These are phyloP conservation scores for Zymoseptoria passerinii DNA, from an alignment of 2,329 filamentous ascomycete species.

Conservation along the genomic window DNA sequence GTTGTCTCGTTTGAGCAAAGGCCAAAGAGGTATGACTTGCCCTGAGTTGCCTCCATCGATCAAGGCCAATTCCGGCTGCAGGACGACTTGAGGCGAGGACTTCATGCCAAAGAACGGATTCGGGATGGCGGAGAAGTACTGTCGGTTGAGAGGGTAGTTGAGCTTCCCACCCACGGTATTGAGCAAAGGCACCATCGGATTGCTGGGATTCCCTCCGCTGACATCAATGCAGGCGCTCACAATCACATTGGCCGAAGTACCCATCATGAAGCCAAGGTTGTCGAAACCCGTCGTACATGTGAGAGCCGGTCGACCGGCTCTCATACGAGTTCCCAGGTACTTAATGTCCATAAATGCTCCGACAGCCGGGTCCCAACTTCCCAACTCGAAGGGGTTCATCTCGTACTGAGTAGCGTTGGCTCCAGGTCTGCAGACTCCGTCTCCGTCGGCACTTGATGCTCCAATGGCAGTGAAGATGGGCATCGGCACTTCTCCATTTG, in stretches of 20 bases:
- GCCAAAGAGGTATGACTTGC: not conserved
- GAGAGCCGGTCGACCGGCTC: slow-evolving; percentile 38
- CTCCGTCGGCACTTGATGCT: slow-evolving; percentile 25
- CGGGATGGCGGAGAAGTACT: not conserved
- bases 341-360: slow-evolving; percentile 50
- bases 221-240: slow-evolving; percentile 18
- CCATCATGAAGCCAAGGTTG: slow-evolving; percentile 38
- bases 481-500: slow-evolving; percentile 29
- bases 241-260: slow-evolving; percentile 37
- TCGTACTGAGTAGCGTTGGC: slow-evolving; percentile 55
- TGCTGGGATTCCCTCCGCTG: not conserved
- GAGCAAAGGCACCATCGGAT: not conserved
- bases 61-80: not conserved
- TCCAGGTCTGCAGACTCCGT: slow-evolving; percentile 19
- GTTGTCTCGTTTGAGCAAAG: not conserved
- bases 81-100: not conserved
- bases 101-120: slow-evolving; percentile 1
- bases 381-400: slow-evolving; percentile 56
- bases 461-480: slow-evolving; percentile 36
- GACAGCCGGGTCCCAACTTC: slow-evolving; percentile 52
- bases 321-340: slow-evolving; percentile 52
- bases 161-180: not conserved
- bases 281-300: slow-evolving; percentile 41
- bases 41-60: not conserved
- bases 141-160: not conserved